Conservation (phyloP, 768 basidiomycete species). For the Kwoniella botswanensis region DNA sequence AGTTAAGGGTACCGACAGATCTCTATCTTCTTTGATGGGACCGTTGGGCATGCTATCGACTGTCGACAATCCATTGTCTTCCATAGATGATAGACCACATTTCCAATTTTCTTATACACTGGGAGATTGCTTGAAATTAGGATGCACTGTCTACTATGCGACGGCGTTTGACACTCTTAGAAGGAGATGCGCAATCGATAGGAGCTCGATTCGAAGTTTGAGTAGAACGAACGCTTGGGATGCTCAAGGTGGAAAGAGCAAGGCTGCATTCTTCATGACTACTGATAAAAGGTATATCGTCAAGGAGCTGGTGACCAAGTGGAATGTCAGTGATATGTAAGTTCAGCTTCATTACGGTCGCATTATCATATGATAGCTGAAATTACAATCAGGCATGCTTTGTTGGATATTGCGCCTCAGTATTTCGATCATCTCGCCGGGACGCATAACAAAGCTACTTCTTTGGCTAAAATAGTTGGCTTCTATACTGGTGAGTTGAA, state of each 20-base stretch:
- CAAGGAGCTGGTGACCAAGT: slow-evolving; percentile 82
- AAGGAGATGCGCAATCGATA: slow-evolving; percentile 70
- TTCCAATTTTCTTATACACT: slow-evolving; percentile 82
- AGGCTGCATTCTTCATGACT: slow-evolving; percentile 81
- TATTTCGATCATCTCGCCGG: slow-evolving; percentile 80
- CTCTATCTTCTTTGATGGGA: slow-evolving; percentile 42
- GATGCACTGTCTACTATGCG: slow-evolving; percentile 82
- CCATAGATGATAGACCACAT: slow-evolving; percentile 75
- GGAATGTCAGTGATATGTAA: slow-evolving; percentile 84
- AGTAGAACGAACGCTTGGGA: slow-evolving; percentile 69
- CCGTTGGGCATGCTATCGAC: slow-evolving; percentile 27
- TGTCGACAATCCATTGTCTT: slow-evolving; percentile 33
- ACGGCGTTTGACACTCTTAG: slow-evolving; percentile 75
- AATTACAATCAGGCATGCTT: slow-evolving; percentile 67
- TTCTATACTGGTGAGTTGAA: slow-evolving; percentile 67
- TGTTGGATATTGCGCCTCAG: slow-evolving; percentile 75
- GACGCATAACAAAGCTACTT: slow-evolving; percentile 69
- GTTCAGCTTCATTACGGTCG: slow-evolving; percentile 44
- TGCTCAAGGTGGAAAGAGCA: slow-evolving; percentile 77
- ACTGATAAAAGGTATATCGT: slow-evolving; percentile 77
- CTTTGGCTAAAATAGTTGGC: slow-evolving; percentile 77
- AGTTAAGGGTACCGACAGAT: slow-evolving; percentile 35
- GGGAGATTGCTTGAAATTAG: slow-evolving; percentile 74
- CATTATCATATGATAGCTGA: slow-evolving; percentile 7
- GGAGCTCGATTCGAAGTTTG: slow-evolving; percentile 68